A percentile compares a stretch with the other conserved stretches of the same genome.
These are phyloP conservation scores for Nothophytophthora sp. DNA, from an alignment of 352 stramenopile species.

Conservation along the genomic window DNA sequence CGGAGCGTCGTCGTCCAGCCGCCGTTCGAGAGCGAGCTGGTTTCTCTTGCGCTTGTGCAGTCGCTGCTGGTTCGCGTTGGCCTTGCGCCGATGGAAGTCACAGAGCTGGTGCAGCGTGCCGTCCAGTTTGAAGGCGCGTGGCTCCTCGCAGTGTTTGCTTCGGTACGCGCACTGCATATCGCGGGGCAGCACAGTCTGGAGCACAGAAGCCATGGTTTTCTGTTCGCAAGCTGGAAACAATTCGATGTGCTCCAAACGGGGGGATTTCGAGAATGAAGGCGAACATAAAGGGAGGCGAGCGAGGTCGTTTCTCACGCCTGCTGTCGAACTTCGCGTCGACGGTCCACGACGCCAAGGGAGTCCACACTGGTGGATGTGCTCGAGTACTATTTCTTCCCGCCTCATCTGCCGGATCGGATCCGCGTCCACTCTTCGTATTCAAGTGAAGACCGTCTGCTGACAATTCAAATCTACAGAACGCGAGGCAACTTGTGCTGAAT, in stretches of 20 bases:
- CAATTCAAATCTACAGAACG: no score
- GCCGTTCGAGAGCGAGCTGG: no score
- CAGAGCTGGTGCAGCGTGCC: conserved; percentile 51
- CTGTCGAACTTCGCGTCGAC: no score
- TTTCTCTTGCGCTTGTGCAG: conserved; percentile 43
- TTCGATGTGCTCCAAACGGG: neutral
- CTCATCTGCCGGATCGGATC: no score
- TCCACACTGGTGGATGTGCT: no score
- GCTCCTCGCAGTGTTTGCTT: conserved; percentile 47
- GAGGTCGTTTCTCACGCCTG: no score
- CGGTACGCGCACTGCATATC: conserved; percentile 48
- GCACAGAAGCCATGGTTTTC: neutral
- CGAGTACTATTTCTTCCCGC: conserved; percentile 33
- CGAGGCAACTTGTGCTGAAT: no score
- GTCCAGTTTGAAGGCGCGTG: conserved; percentile 45
- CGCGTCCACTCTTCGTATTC: no score
- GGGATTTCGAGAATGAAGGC: conserved; percentile 28
- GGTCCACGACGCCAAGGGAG: no score
- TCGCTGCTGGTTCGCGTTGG: conserved; percentile 53
- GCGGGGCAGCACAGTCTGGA: conserved; percentile 10
- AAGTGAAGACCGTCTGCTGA: conserved; percentile 4
- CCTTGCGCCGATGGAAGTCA: conserved; percentile 51
- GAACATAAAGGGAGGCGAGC: neutral
- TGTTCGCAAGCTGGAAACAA: neutral
- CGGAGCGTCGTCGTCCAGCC: no score